Conservation (phyloP, 2,329 filamentous ascomycete genomes). For the Pseudogymnoascus pannorum region DNA sequence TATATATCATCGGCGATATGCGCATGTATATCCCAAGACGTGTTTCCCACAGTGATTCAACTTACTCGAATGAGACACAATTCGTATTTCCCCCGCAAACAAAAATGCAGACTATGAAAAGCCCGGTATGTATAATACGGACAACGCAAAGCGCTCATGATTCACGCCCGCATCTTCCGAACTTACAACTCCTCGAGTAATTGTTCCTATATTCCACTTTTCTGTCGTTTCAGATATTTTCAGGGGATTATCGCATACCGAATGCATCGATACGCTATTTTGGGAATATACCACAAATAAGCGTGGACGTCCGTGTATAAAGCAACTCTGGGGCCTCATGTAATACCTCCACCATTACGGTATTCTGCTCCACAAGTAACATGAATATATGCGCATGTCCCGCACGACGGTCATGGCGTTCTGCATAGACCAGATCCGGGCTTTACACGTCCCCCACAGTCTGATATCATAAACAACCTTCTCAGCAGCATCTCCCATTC, state of each 20-base stretch:
- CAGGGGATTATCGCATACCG: neutral
- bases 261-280: neutral
- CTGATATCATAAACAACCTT: neutral
- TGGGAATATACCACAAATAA: neutral
- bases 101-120: no score
- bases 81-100: no score
- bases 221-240: neutral
- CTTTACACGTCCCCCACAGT: neutral
- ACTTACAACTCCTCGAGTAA: neutral
- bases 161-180: no score
- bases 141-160: neutral
- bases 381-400: neutral
- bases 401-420: neutral
- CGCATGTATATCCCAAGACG: no score
- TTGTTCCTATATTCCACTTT: neutral
- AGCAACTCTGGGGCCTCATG: neutral
- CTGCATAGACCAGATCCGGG: neutral
- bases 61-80: no score
- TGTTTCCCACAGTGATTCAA: no score
- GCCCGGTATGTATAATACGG: neutral
- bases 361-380: neutral
- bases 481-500: neutral
- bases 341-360: neutral
- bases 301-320: neutral
- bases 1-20: no score